Evolutionary conservation across 1,139 yeast genomes (phyloP), one percentile per base, ranked within the genome.

Genomic region (Candida tropicalis): DNA sequence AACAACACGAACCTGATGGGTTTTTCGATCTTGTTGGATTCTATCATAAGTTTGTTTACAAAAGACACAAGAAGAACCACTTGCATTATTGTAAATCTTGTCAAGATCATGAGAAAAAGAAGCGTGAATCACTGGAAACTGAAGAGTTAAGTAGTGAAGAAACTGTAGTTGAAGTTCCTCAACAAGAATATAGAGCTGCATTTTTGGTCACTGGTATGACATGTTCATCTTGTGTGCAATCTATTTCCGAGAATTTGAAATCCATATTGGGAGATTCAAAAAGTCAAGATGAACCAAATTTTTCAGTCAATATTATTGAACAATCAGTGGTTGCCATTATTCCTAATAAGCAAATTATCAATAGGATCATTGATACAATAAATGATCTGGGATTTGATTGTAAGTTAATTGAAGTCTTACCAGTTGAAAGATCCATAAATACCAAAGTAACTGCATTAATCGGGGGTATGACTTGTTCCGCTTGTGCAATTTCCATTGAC

Each of bases 401-500:
- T 42, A 74, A 71, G 18, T 62, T 85, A 15, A 58, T 80, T 3
- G 90, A 84, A 51, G 68, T 84, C 3, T 57, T 81, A 23, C 90
- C 89, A 0, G 74, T 82, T 3, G 73, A 71, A 31, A 66, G 77
- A 35, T 65, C 78, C 2, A 58, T 66, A 9, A 73, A 70, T 46
- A 75, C 71, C 49, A 77, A 74, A 53, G 75, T 84, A 6, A 67
- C 72, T 7, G 89, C 88, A 2, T 63, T 80, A 0, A 78, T 86
- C 40, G 87, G 84, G 3, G 93, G 93, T 4, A 84, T 86, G 62
- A 81, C 90, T 0, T 86, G 93, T 64, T 81, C 87, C 5, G 80
- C 89, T 0, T 86, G 95, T 59, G 80, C 81, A 1, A 71, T 71
- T 39, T 68, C 89, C 0, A 79, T 86, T 25, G 62, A 66, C 8